phyloP scores from a whole-genome alignment of 1,139 yeast species.

The Protomyces inundatus region DNA sequence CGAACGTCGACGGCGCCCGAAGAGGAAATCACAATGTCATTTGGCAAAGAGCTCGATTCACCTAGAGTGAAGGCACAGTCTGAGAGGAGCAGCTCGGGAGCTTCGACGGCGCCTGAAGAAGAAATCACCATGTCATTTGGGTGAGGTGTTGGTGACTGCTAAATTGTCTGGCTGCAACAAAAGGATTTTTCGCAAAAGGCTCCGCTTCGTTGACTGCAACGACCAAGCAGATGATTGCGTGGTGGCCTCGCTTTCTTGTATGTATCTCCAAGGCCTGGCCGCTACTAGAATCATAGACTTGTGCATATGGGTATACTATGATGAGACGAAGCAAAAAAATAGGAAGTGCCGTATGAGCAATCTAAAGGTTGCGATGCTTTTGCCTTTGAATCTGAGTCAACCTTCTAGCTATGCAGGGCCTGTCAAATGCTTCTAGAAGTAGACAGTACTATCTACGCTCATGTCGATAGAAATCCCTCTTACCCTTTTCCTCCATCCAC shows the following conservation, averaged over 20 bases:
- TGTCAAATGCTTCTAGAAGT: too few relatives aligned
- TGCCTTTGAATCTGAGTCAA: background rate
- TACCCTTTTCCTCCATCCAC: constrained; percentile 36
- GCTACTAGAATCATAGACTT: background rate
- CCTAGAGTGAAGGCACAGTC: too few relatives aligned
- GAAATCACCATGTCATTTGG: constrained; percentile 19
- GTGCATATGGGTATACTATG: background rate
- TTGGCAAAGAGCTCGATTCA: background rate
- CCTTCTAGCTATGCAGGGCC: background rate
- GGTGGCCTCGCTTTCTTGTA: background rate
- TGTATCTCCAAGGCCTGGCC: background rate
- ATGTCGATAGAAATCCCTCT: constrained; percentile 30
- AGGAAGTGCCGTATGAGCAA: constrained; percentile 2
- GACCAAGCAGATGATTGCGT: background rate
- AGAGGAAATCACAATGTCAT: constrained; percentile 21
- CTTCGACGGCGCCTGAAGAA: background rate
- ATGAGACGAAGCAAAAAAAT: background rate
- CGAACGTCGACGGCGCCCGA: background rate
- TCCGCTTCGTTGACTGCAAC: background rate
- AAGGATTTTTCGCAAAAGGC: background rate
- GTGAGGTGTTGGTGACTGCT: background rate
- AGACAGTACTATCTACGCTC: constrained; percentile 23
- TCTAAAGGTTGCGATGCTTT: background rate
- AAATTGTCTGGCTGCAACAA: background rate
- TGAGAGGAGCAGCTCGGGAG: too few relatives aligned